Percentiles rank a stretch among this genome's conserved stretches.
Conservation (phyloP, 129 eudicot genomes). For the Daucus carota region DNA sequence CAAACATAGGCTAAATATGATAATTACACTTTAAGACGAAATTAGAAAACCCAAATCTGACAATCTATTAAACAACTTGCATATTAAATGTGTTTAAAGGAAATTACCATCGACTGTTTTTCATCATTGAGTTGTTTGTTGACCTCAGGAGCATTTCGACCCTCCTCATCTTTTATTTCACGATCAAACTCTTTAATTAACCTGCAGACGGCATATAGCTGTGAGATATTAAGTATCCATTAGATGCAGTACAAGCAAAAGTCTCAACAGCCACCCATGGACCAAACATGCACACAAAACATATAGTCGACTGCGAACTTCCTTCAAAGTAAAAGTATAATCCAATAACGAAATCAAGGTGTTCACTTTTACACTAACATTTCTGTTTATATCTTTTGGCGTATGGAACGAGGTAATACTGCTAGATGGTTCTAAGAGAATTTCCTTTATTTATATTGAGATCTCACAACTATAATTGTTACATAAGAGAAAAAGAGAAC, state of each 20-base stretch:
- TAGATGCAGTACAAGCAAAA: not conserved
- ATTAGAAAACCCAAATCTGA: not conserved
- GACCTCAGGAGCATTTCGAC: conserved; percentile 68
- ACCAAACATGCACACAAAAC: not conserved
- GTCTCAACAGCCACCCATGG: not conserved
- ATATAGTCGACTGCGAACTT: not conserved
- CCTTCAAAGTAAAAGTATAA: not conserved
- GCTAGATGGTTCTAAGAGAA: not conserved
- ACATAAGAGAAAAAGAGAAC: not conserved
- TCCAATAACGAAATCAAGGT: too few relatives aligned
- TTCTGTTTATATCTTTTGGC: not conserved
- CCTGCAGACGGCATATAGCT: conserved; percentile 22
- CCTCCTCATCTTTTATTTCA: conserved; percentile 91
- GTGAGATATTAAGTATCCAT: not conserved
- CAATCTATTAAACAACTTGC: not conserved
- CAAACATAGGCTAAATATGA: not conserved
- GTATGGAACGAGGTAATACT: not conserved
- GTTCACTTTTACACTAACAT: too few relatives aligned
- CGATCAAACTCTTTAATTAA: conserved; percentile 96
- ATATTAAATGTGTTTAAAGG: not conserved
- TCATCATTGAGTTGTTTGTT: conserved; percentile 93
- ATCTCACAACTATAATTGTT: not conserved
- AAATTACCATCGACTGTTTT: conserved; percentile 85
- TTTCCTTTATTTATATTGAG: not conserved
- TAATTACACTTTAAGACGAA: not conserved